Conservation (phyloP, 1,284 basidiomycete species). For the Microbotryum lychnidis-dioicae region DNA sequence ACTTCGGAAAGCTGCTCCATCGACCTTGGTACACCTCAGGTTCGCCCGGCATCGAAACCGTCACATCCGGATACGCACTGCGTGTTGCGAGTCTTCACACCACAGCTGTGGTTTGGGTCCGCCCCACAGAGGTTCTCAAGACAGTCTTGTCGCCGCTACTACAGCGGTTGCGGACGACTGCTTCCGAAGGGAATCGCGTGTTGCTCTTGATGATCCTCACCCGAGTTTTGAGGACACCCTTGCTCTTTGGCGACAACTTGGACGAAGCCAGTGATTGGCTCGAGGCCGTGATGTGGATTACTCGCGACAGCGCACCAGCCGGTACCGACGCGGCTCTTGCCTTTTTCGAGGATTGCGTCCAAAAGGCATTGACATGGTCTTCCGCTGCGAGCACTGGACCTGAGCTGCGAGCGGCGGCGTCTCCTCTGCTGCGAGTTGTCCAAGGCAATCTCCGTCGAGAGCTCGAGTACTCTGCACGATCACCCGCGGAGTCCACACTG, state of each 20-base stretch:
- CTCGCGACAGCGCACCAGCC: not conserved
- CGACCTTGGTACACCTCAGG: not conserved
- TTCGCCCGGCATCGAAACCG: slow-evolving; percentile 13
- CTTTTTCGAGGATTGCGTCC: slow-evolving; percentile 22
- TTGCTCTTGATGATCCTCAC: slow-evolving; percentile 21
- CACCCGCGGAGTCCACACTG: too few species aligned
- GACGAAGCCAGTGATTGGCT: slow-evolving; percentile 20
- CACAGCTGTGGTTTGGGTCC: slow-evolving; percentile 2
- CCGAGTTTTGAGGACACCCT: slow-evolving; percentile 14
- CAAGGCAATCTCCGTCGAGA: too few species aligned
- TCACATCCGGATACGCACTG: slow-evolving; percentile 27
- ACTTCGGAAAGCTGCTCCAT: slow-evolving; percentile 28
- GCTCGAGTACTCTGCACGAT: too few species aligned
- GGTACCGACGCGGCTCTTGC: slow-evolving; percentile 10
- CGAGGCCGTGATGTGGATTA: slow-evolving; percentile 8
- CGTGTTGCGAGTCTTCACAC: slow-evolving; percentile 25
- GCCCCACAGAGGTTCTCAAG: slow-evolving; percentile 25
- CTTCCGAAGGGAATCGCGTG: slow-evolving; percentile 15
- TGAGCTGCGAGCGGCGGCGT: too few species aligned
- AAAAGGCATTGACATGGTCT: slow-evolving; percentile 20
- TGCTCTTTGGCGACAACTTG: slow-evolving; percentile 16
- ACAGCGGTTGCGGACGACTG: slow-evolving; percentile 18
- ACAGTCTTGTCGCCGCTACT: slow-evolving; percentile 23
- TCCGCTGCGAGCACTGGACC: not conserved
- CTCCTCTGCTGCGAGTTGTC: too few species aligned